Conservation (phyloP, 495 filamentous ascomycete species). For the Penicillium cataractarum region DNA sequence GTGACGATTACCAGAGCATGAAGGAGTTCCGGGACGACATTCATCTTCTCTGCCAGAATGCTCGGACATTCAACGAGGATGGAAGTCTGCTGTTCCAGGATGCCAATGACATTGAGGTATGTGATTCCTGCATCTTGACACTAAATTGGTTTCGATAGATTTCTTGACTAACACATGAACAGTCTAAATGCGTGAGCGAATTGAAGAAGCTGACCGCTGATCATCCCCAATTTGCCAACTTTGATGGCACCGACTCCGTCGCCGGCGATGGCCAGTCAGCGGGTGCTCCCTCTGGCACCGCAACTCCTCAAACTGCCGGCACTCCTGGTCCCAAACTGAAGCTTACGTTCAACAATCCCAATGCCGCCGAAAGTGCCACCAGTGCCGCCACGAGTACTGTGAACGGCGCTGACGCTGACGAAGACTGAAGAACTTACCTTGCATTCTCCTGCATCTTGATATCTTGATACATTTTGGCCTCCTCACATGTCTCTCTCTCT, state of each 20-base stretch:
- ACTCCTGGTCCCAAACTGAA: conserved; percentile 59
- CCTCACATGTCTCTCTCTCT: conserved; percentile 11
- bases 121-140: conserved; percentile 24
- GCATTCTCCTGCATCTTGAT: conserved; percentile 2
- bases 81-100: conserved; percentile 87
- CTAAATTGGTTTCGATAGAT: neutral
- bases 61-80: conserved; percentile 94
- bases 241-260: conserved; percentile 58
- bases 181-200: conserved; percentile 69
- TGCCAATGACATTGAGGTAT: conserved; percentile 90
- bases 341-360: conserved; percentile 56
- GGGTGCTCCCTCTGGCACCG: conserved; percentile 65
- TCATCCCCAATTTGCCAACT: conserved; percentile 73
- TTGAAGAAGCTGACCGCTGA: conserved; percentile 70
- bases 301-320: conserved; percentile 67
- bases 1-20: conserved; percentile 82
- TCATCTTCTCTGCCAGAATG: conserved; percentile 82
- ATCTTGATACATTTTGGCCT: neutral
- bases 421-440: conserved; percentile 31
- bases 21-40: conserved; percentile 82
- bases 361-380: conserved; percentile 39
- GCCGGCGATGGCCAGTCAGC: conserved; percentile 65
- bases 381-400: conserved; percentile 19
- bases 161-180: conserved; percentile 5
- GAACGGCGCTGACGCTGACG: conserved; percentile 40